phyloP scores from a whole-genome alignment of 2,329 filamentous ascomycete genomes.

The Thelonectria olida region DNA sequence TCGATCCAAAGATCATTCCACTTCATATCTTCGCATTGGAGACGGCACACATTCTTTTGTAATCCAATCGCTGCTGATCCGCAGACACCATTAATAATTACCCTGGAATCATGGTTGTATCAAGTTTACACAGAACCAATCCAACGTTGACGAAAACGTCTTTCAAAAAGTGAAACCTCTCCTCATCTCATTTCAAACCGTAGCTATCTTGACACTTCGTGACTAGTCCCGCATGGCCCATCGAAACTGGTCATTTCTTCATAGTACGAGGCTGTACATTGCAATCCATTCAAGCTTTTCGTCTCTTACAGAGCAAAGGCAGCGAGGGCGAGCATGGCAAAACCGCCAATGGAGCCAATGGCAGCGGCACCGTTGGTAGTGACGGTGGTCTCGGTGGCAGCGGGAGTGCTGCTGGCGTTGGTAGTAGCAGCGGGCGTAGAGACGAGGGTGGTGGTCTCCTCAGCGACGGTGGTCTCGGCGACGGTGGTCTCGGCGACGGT shows the following conservation, averaged over 20 bases:
- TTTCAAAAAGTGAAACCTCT: conserved; percentile 5
- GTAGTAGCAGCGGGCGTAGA: conserved; percentile 22
- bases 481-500: conserved; percentile 16
- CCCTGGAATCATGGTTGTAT: conserved; percentile 21
- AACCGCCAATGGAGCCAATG: conserved; percentile 43
- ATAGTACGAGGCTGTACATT: no score
- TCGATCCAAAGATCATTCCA: background rate
- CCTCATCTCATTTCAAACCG: conserved; percentile 13
- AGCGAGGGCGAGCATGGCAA: conserved; percentile 45
- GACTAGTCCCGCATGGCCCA: no score
- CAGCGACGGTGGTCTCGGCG: conserved; percentile 27
- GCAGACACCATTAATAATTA: conserved; percentile 27
- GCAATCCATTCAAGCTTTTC: background rate
- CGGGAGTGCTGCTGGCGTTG: conserved; percentile 13
- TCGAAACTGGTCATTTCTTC: no score
- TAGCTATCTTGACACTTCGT: conserved; percentile 10
- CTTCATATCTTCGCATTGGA: background rate
- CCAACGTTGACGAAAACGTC: conserved; percentile 1
- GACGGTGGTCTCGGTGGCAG: conserved; percentile 14
- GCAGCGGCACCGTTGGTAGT: conserved; percentile 44
- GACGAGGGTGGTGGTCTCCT: conserved; percentile 18
- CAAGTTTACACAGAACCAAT: conserved; percentile 13
- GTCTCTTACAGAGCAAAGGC: conserved; percentile 49
- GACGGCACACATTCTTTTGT: background rate
- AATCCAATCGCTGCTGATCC: conserved; percentile 14